Evolutionary conservation across 495 filamentous ascomycete species (phyloP).

Genomic region (Tuber magnatum): DNA sequence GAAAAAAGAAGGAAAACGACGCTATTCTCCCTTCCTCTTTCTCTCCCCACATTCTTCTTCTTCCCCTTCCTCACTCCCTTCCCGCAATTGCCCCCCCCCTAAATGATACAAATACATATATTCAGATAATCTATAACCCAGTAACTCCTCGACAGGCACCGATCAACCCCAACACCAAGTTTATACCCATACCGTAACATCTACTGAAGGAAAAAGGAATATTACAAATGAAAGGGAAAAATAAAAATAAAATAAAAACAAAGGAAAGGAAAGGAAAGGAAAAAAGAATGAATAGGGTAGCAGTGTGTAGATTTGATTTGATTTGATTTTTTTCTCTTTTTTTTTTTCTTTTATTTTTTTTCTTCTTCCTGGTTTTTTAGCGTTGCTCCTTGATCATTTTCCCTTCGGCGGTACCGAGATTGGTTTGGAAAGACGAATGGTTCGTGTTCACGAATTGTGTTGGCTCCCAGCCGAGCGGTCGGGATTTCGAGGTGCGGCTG

Average conservation of each 20-base stretch:
- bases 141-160: slow-evolving; percentile 40
- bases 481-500: slow-evolving; percentile 36
- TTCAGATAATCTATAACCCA: slow-evolving; percentile 41
- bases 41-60: not conserved
- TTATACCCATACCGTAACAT: slow-evolving; percentile 38
- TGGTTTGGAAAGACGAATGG: slow-evolving; percentile 11
- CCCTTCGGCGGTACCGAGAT: slow-evolving; percentile 21
- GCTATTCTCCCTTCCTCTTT: not conserved
- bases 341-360: not conserved
- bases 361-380: slow-evolving; percentile 17
- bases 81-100: slow-evolving; percentile 11
- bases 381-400: slow-evolving; percentile 19
- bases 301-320: slow-evolving; percentile 1
- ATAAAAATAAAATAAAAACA: slow-evolving; percentile 25
- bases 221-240: slow-evolving; percentile 7
- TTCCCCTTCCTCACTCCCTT: not conserved
- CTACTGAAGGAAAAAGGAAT: slow-evolving; percentile 32
- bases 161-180: slow-evolving; percentile 40
- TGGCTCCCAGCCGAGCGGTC: slow-evolving; percentile 29
- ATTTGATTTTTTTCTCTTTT: not conserved
- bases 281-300: slow-evolving; percentile 31
- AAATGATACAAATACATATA: slow-evolving; percentile 38
- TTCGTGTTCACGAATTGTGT: slow-evolving; percentile 35
- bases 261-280: slow-evolving; percentile 35
- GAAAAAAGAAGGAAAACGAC: not conserved